Evolutionary conservation across 225 moss, liverwort and hornwort species (phyloP), one percentile per base, ranked within the genome.

Genomic region (Lunularia cruciata): DNA sequence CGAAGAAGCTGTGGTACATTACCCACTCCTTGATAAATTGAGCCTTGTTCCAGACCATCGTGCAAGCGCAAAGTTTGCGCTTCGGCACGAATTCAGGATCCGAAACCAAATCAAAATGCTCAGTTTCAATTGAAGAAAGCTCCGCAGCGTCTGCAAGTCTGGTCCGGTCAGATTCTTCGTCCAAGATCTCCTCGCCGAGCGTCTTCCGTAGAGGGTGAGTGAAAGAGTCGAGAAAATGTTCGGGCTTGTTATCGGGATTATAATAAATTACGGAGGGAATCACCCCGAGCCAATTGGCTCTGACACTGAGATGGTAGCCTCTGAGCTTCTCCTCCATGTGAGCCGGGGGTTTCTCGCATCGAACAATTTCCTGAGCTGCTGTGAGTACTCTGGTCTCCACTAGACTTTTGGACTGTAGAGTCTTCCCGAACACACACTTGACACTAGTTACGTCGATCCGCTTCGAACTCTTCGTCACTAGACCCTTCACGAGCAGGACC

Each of bases 1-100:
- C 84, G 27, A 84, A 34, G 57, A 40, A 80, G 34, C 75, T 78
- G 23, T 84, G 77, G 20, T 58, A 84, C 15, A 75, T 18, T 12
- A 84, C 70, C 84, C 84, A 84, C 56, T 84, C 84, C 57, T 71
- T 67, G 39, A 84, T 63, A 30, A 84, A 84, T 31, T 49, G 36
- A 0, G 80, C 84, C 42, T 71, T 80, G 76, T 84, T 84, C 84
- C 84, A 84, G 10, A 84, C 64, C 84, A 84, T 84, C 11, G 80
- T 84, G 75, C 84, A 84, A 37, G 77, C 84, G 38, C 84, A 84
- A 0, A 84, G 71, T 47, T 78, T 83, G 32, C 63, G 54, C 75
- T 65, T 78, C 55, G 47, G 30, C 32, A 13, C 22, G 19, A 53
- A 35, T 16, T 33, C 13, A 27, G 15, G 28, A 13, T 32, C n/a